Evolutionary conservation across 306 rosid species (phyloP), one percentile per base, ranked within the genome.

Genomic region (Cucurbita ficifolia): DNA sequence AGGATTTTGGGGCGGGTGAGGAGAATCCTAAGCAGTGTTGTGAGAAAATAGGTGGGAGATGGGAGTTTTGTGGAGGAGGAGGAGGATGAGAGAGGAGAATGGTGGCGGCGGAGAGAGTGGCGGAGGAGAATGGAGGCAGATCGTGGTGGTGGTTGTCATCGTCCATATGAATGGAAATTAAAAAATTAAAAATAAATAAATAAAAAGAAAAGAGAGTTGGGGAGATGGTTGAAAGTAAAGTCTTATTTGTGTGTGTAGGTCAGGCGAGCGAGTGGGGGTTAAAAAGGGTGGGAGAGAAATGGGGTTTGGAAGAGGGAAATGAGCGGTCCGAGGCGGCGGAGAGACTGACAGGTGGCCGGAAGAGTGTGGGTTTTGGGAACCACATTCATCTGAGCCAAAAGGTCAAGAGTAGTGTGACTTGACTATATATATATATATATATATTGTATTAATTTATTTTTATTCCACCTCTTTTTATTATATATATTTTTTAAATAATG

Each of bases 291-390:
- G 4, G 59, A 18, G 53, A 29, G 33, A 29, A 29, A 29, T 29
- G 33, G 33, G 33, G 33, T 29, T 38, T 3, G 22, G 75, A 55
- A 49, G 53, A 29, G 53, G 51, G 53, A 49, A 49, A 49, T 38
- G 60, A 58, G 61, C 17, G 40, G 75, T 71, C 35, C 64, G 71
- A 68, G 72, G 81, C 70, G 77, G 72, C 13, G 76, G 77, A 40
- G 80, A 21, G 61, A 36, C 62, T 70, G 86, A 89, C 88, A 83
- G 40, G 77, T 83, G 81, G 87, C 60, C 48, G 76, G 60, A 75
- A 81, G 8, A 11, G 60, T 81, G 52, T 86, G 81, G 88, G 70
- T 45, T 70, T 88, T 45, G 84, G 83, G 82, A 84, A 60, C 42
- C 74, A 9, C 75, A 79, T 49, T 49, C 18, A 49, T 49, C 18